A percentile compares a stretch with the other conserved stretches of the same genome.
Evolutionary conservation across 2,329 filamentous ascomycete genomes (phyloP).

Genomic region (Anisogramma anomala): DNA sequence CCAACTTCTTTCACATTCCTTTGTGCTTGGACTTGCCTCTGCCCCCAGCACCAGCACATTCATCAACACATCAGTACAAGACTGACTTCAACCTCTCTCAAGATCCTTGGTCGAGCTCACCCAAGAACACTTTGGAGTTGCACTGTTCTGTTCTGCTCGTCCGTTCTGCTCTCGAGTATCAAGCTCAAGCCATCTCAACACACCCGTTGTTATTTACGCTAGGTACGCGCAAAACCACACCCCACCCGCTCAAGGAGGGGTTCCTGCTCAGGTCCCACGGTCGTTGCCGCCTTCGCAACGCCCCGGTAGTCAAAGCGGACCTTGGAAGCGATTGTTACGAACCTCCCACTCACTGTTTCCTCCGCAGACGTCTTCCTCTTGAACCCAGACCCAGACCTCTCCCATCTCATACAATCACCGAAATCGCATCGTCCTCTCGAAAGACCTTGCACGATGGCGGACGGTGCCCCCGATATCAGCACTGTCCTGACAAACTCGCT

Average conservation of each 20-base stretch:
- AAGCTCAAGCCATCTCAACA: background rate
- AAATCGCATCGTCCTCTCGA: constrained; percentile 6
- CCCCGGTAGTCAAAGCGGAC: constrained; percentile 7
- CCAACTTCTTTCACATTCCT: background rate
- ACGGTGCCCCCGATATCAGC: constrained; percentile 78
- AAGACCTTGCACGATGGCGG: constrained; percentile 43
- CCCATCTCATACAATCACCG: constrained; percentile 20
- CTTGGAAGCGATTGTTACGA: constrained; percentile 12
- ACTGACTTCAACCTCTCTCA: too few relatives aligned
- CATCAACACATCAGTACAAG: background rate
- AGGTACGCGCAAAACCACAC: background rate
- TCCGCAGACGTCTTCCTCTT: too few relatives aligned
- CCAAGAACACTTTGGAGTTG: too few relatives aligned
- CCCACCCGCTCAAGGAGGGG: constrained; percentile 6
- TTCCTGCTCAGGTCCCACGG: background rate
- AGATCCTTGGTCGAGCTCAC: too few relatives aligned
- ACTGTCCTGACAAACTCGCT: constrained; percentile 95
- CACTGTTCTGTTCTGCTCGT: background rate
- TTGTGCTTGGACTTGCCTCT: background rate
- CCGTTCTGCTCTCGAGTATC: background rate
- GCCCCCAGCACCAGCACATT: too few relatives aligned
- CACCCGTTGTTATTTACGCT: background rate
- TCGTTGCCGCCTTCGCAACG: constrained; percentile 8
- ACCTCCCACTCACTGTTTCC: constrained; percentile 14
- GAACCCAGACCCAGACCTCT: constrained; percentile 5